Evolutionary conservation across 1,284 basidiomycete genomes (phyloP).

Genomic region (Rhodotorula mucilaginosa): DNA sequence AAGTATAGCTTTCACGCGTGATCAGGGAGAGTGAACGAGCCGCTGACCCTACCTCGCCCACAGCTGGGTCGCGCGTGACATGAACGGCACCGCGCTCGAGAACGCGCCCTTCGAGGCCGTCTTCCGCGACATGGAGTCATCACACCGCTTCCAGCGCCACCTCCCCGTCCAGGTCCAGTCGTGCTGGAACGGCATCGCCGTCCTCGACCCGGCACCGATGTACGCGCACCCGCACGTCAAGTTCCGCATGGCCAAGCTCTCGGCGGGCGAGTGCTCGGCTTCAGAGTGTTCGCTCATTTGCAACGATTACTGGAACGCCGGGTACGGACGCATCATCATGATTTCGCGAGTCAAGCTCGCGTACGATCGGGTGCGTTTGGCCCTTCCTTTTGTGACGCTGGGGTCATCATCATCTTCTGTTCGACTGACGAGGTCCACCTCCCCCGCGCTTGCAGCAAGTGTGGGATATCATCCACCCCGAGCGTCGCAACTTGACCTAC

Average conservation of each 20-base stretch:
- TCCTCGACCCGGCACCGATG: constrained; percentile 88
- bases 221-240: constrained; percentile 81
- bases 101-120: constrained; percentile 91
- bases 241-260: constrained; percentile 82
- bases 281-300: constrained; percentile 91
- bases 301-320: constrained; percentile 64
- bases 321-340: constrained; percentile 93
- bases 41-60: constrained; percentile 5
- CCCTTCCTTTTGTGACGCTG: background rate
- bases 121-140: constrained; percentile 75
- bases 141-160: constrained; percentile 79
- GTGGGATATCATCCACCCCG: constrained; percentile 86
- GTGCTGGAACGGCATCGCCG: constrained; percentile 93
- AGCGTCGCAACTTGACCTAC: constrained; percentile 81
- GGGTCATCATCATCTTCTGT: background rate
- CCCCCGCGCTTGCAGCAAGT: constrained; percentile 62
- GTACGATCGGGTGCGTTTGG: constrained; percentile 71
- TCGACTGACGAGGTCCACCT: background rate
- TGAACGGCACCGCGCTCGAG: constrained; percentile 93
- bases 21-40: background rate
- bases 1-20: background rate
- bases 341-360: constrained; percentile 91
- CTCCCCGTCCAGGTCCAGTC: constrained; percentile 90
- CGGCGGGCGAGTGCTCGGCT: constrained; percentile 83
- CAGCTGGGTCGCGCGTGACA: constrained; percentile 87